Evolutionary conservation across 805 yeast species (phyloP).

Genomic region (Wickerhamiella sergipiensis): DNA sequence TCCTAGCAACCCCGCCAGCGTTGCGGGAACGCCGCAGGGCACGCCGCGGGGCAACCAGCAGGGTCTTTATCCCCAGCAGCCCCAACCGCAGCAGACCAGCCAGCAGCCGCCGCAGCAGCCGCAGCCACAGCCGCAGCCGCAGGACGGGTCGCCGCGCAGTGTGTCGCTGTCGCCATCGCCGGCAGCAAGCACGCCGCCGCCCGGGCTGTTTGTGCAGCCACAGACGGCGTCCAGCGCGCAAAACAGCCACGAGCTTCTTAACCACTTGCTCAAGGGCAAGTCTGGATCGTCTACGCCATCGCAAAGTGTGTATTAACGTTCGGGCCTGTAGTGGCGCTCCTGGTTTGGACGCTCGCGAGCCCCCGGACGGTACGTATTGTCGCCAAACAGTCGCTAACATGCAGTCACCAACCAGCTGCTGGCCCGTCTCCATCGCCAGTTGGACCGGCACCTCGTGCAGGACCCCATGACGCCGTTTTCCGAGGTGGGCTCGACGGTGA

Average conservation of each 20-base stretch:
- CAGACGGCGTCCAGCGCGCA: constrained; percentile 11
- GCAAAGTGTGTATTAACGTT: constrained; percentile 18
- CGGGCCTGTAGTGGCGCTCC: no score
- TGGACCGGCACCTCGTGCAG: constrained; percentile 1
- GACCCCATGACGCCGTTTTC: constrained; percentile 1
- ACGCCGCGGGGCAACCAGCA: background rate
- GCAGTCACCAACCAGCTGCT: constrained; percentile 4
- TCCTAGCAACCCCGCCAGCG: background rate
- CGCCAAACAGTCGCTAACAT: background rate
- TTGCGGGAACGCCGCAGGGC: background rate
- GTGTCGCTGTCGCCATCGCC: constrained; percentile 27
- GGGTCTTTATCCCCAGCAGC: background rate
- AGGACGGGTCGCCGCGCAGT: background rate
- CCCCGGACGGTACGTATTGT: background rate
- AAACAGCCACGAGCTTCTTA: constrained; percentile 67
- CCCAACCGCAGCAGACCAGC: background rate
- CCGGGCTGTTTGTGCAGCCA: constrained; percentile 39
- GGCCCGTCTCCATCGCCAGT: background rate
- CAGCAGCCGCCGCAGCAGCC: background rate
- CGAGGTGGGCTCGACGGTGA: constrained; percentile 6
- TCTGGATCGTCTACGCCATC: constrained; percentile 19
- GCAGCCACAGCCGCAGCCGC: no score
- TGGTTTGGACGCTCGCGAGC: no score
- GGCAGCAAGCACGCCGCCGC: constrained; percentile 44
- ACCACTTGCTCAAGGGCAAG: constrained; percentile 66